phyloP scores from a whole-genome alignment of 2,329 filamentous ascomycete genomes.

The Neonectria punicea region DNA sequence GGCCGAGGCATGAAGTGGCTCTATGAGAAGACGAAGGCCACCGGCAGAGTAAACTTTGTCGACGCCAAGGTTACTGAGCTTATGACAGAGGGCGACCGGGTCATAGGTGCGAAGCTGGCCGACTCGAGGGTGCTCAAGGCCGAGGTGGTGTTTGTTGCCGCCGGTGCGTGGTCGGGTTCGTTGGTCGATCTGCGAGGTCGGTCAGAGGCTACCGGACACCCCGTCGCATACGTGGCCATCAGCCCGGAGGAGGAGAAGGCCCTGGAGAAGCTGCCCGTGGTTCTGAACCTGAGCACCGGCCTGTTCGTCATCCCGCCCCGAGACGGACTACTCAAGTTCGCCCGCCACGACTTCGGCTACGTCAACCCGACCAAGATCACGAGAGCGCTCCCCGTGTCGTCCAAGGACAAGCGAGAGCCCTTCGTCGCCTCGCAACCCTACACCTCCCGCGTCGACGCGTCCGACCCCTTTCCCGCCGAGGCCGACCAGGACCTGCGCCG shows the following conservation, averaged over 20 bases:
- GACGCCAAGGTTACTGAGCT: slow-evolving; percentile 60
- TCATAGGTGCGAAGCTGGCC: slow-evolving; percentile 64
- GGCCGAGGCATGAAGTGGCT: slow-evolving; percentile 75
- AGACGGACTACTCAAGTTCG: slow-evolving; percentile 72
- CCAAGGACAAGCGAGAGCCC: slow-evolving; percentile 38
- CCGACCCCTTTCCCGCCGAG: slow-evolving; percentile 65
- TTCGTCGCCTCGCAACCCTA: slow-evolving; percentile 51
- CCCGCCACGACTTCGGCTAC: slow-evolving; percentile 77
- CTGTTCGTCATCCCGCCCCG: slow-evolving; percentile 80
- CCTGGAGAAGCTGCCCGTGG: slow-evolving; percentile 74
- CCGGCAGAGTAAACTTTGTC: slow-evolving; percentile 66
- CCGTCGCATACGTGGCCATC: slow-evolving; percentile 80
- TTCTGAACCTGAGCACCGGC: slow-evolving; percentile 77
- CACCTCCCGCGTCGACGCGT: slow-evolving; percentile 52
- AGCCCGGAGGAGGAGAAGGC: slow-evolving; percentile 74
- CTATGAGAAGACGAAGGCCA: slow-evolving; percentile 62
- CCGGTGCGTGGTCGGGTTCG: slow-evolving; percentile 86
- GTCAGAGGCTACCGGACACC: slow-evolving; percentile 83
- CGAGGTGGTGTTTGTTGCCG: slow-evolving; percentile 81
- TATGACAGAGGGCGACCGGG: slow-evolving; percentile 50
- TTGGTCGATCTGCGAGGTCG: slow-evolving; percentile 82
- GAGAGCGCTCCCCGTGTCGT: slow-evolving; percentile 47
- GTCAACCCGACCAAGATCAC: slow-evolving; percentile 59
- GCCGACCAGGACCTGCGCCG: slow-evolving; percentile 70
- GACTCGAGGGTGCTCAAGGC: slow-evolving; percentile 58